phyloP scores from a whole-genome alignment of 192 early-diverging fungal genomes.

The Backusella liffmaniae region DNA sequence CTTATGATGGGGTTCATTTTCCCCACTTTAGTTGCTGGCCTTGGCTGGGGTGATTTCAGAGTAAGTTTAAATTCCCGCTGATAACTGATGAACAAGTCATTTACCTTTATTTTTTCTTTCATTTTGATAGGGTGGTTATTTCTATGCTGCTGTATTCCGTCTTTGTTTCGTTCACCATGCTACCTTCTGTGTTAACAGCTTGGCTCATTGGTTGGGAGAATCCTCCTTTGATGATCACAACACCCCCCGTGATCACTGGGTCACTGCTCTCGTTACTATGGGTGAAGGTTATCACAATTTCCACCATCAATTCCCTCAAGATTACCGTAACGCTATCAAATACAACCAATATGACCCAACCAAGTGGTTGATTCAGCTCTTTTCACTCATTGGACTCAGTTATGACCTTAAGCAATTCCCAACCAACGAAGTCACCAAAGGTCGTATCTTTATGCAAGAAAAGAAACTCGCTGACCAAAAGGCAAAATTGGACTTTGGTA shows the following conservation, averaged over 20 bases:
- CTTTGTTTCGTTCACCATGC: slow-evolving; percentile 83
- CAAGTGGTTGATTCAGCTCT: slow-evolving; percentile 75
- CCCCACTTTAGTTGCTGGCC: slow-evolving; percentile 83
- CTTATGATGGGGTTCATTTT: slow-evolving; percentile 73
- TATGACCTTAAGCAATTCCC: slow-evolving; percentile 77
- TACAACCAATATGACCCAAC: slow-evolving; percentile 82
- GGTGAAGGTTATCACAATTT: slow-evolving; percentile 89
- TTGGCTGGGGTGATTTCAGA: slow-evolving; percentile 78
- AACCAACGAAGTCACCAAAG: slow-evolving; percentile 78
- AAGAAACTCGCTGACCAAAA: slow-evolving; percentile 67
- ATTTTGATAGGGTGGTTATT: slow-evolving; percentile 65
- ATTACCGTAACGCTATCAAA: slow-evolving; percentile 81
- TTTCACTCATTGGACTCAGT: slow-evolving; percentile 60
- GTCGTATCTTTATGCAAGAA: slow-evolving; percentile 75
- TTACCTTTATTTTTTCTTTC: slow-evolving; percentile 11
- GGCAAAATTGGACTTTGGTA: slow-evolving; percentile 71
- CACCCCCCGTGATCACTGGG: slow-evolving; percentile 80
- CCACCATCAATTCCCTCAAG: slow-evolving; percentile 86
- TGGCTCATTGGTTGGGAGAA: slow-evolving; percentile 78
- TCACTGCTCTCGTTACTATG: slow-evolving; percentile 75
- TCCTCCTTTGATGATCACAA: slow-evolving; percentile 77
- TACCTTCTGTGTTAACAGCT: slow-evolving; percentile 85
- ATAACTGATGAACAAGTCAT: background rate
- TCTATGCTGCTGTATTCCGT: slow-evolving; percentile 70
- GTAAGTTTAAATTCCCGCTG: slow-evolving; percentile 20